phyloP scores from a whole-genome alignment of 257 asterid species.

The Lithospermum erythrorhizon region DNA sequence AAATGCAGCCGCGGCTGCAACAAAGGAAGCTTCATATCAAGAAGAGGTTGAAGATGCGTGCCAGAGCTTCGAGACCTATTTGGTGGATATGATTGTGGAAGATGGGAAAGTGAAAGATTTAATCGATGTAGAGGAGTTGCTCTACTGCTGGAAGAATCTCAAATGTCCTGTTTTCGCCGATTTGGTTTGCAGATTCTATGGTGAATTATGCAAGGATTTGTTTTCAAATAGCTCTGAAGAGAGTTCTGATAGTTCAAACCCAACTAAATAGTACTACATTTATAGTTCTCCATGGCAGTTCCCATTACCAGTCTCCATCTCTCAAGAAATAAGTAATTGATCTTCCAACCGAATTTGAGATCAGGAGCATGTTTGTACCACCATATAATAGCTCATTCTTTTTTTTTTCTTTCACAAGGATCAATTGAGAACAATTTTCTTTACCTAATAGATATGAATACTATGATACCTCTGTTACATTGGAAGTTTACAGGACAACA shows the following conservation, averaged over 20 bases:
- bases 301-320: no score
- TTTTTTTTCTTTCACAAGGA: neutral
- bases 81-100: slow-evolving; percentile 62
- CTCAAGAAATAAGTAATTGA: neutral
- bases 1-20: slow-evolving; percentile 12
- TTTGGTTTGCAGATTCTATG: slow-evolving; percentile 60
- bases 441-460: no score
- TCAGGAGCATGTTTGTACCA: neutral
- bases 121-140: slow-evolving; percentile 60
- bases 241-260: slow-evolving; percentile 1
- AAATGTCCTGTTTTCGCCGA: slow-evolving; percentile 44
- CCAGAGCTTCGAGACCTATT: slow-evolving; percentile 55
- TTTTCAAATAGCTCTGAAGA: slow-evolving; percentile 28
- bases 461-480: no score
- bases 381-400: neutral
- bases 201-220: slow-evolving; percentile 62
- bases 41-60: slow-evolving; percentile 52
- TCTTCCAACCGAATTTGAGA: no score
- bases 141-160: slow-evolving; percentile 56
- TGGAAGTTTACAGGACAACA: no score
- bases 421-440: no score
- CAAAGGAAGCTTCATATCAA: slow-evolving; percentile 1
- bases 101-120: slow-evolving; percentile 53
- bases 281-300: no score
- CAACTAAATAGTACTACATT: neutral